Evolutionary conservation across 2,329 filamentous ascomycete species (phyloP), one percentile per base, ranked within the genome.

Genomic region (Myriosclerotinia curreyana): DNA sequence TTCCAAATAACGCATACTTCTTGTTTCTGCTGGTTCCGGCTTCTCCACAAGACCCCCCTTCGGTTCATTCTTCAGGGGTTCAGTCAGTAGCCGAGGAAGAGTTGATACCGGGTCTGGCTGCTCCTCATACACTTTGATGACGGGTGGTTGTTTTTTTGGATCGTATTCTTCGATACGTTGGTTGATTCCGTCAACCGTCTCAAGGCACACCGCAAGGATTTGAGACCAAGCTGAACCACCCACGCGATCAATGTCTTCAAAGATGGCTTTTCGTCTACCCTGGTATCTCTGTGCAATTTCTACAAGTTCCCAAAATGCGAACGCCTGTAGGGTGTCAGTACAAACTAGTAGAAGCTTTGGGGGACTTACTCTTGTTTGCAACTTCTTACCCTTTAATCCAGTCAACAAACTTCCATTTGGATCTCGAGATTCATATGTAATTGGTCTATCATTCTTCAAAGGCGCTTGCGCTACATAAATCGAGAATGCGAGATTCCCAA

Each of bases 241-340:
- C 62, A 86, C 85, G 66, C 92, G 89, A 70, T 96, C 91, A 66
- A 96, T 90, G 70, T 98, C 94, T 65, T 87, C 86, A 76, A 91
- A 97, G 63, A 98, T 91, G 25, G 86, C 85, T 75, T 89, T 90
- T 60, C 94, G 85, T 38, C 72, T 86, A n/a, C 86, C 82, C 20
- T 87, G 82, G 67, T 90, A 93, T 62, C 86, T 83, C 64, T 89
- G 84, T 46, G 90, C 87, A 70, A 97, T 96, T 64, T 91, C 82
- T 38, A 86, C 86, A 36, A 97, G 80, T 74, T 98, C 94, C 93
- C 93, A 96, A 76, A 96, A 89, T 20, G 94, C 93, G 75, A 96
- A 96, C 0, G 86, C 83, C 83, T 90, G 1, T 28, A n/a, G 49
- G 25, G 25, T 53, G 73, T 66, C 74, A 71, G 42, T 34, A 46